These are phyloP conservation scores for Dissophora ornata DNA, from an alignment of 192 early-diverging fungal species.

Conservation along the genomic window DNA sequence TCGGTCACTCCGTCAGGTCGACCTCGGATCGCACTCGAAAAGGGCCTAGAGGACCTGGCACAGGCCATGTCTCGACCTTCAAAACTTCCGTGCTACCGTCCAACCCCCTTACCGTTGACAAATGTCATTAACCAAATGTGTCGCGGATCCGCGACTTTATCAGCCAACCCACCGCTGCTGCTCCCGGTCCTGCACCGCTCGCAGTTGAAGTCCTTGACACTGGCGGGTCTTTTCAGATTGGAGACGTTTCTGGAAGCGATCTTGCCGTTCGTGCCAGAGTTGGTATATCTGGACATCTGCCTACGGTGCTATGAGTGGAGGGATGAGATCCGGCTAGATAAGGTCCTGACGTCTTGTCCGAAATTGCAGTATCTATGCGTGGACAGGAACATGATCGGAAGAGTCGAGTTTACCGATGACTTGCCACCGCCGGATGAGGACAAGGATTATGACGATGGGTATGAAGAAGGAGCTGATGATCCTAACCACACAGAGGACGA, in stretches of 20 bases:
- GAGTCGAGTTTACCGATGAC: constrained; percentile 8
- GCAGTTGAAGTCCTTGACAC: constrained; percentile 17
- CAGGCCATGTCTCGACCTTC: background rate
- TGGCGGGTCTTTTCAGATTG: constrained; percentile 14
- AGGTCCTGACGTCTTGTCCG: constrained; percentile 24
- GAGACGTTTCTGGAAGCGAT: constrained; percentile 21
- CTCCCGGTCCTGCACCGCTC: constrained; percentile 1
- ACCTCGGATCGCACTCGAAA: constrained; percentile 7
- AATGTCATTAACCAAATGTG: too few relatives aligned
- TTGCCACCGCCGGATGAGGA: background rate
- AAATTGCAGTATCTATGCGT: constrained; percentile 34
- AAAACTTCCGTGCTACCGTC: background rate
- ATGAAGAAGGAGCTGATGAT: too few relatives aligned
- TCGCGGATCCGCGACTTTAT: too few relatives aligned
- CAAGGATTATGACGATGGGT: background rate
- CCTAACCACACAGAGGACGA: too few relatives aligned
- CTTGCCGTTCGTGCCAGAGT: constrained; percentile 32
- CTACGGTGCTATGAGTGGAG: constrained; percentile 22
- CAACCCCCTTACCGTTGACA: background rate
- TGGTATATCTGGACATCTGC: constrained; percentile 18
- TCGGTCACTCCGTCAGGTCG: background rate
- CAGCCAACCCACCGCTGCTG: background rate
- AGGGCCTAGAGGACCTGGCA: background rate
- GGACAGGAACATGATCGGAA: constrained; percentile 34
- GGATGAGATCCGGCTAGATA: constrained; percentile 31